phyloP scores from a whole-genome alignment of 2,329 filamentous ascomycete genomes.

The Aureobasidium sp. region DNA sequence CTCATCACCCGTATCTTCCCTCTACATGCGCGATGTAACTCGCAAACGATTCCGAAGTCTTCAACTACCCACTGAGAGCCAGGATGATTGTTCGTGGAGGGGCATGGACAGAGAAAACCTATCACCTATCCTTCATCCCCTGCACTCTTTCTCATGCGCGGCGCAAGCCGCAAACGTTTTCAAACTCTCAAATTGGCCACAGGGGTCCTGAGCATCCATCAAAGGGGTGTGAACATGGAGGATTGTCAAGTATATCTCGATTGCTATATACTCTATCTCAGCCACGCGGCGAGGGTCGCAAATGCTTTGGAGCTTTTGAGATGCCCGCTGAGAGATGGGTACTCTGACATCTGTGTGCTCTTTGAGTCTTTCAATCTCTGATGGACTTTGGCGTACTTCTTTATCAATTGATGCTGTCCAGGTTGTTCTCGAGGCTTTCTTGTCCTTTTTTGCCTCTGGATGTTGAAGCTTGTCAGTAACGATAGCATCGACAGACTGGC shows the following conservation, averaged over 20 bases:
- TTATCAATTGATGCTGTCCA: too few species aligned
- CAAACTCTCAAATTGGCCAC: background rate
- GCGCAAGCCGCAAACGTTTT: background rate
- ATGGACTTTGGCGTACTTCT: too few species aligned
- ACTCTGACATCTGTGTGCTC: too few species aligned
- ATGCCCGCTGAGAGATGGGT: background rate
- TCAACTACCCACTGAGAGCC: background rate
- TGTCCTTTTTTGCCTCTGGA: too few species aligned
- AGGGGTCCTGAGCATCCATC: background rate
- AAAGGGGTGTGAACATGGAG: background rate
- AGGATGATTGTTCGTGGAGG: background rate
- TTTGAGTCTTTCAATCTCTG: too few species aligned
- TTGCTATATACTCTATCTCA: background rate
- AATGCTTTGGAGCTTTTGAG: background rate
- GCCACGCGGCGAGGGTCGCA: background rate
- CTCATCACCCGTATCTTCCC: background rate
- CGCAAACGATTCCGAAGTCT: background rate
- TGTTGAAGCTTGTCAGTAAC: background rate
- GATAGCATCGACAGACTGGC: background rate
- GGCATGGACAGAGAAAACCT: too few species aligned
- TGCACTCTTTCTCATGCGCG: background rate
- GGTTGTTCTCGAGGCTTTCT: too few species aligned
- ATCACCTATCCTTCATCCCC: too few species aligned
- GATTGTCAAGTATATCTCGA: background rate
- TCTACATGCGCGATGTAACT: background rate